Evolutionary conservation across 2,329 filamentous ascomycete genomes (phyloP).

Genomic region (Bipolaris oryzae): DNA sequence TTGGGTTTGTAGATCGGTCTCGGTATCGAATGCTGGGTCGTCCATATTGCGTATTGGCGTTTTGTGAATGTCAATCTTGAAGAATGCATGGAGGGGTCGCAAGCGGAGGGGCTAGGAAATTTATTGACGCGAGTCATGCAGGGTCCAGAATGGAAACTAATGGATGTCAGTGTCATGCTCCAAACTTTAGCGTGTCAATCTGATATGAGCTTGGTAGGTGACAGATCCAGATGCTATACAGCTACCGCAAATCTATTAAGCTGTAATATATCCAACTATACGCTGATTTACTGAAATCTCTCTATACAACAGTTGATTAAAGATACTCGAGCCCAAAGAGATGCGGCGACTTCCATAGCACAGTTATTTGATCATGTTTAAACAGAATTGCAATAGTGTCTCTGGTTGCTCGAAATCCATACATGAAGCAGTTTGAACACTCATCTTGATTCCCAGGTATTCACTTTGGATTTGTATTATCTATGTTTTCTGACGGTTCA

Average conservation of each 20-base stretch:
- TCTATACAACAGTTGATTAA: constrained; percentile 11
- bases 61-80: background rate
- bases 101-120: constrained; percentile 15
- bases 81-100: constrained; percentile 1
- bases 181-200: background rate
- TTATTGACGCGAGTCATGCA: constrained; percentile 21
- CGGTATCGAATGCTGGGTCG: constrained; percentile 42
- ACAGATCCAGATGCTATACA: background rate
- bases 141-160: constrained; percentile 1
- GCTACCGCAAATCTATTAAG: background rate
- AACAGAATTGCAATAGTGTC: background rate
- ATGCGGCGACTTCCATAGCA: constrained; percentile 31
- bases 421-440: background rate
- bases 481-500: too few species aligned
- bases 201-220: background rate
- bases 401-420: background rate
- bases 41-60: constrained; percentile 30
- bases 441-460: background rate
- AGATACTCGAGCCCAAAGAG: constrained; percentile 12
- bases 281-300: background rate
- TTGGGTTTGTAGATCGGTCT: constrained; percentile 58
- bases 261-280: background rate
- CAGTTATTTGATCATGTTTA: background rate
- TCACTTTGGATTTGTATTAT: background rate
- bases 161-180: background rate